Percentiles rank a stretch among this genome's conserved stretches.
phyloP scores from a whole-genome alignment of 2,329 filamentous ascomycete species.

The Colletotrichum endophyticum region DNA sequence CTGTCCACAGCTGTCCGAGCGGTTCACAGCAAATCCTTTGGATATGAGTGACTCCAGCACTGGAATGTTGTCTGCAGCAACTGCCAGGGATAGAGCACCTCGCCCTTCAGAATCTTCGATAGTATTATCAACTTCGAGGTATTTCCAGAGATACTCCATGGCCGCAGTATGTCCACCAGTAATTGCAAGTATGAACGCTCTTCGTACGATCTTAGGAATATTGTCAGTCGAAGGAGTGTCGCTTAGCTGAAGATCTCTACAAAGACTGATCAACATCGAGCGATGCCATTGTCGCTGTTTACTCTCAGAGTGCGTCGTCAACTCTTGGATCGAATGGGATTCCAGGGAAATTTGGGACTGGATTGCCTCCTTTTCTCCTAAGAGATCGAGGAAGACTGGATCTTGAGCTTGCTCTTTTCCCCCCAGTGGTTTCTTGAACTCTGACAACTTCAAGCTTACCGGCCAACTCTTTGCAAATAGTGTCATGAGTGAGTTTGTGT shows the following conservation, averaged over 20 bases:
- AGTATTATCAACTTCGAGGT: background rate
- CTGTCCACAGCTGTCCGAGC: background rate
- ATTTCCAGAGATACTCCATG: background rate
- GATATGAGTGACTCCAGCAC: background rate
- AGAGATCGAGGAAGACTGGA: rapidly evolving
- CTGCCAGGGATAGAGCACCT: background rate
- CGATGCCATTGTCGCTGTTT: background rate
- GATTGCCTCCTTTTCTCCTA: background rate
- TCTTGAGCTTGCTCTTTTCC: background rate
- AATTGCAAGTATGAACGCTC: background rate
- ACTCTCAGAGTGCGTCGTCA: background rate
- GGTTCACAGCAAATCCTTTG: background rate
- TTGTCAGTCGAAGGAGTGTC: background rate
- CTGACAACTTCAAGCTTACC: background rate
- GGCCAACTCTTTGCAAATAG: background rate
- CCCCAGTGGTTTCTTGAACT: background rate
- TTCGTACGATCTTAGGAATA: background rate
- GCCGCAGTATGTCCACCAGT: background rate
- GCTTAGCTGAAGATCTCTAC: background rate
- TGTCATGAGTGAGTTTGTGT: background rate
- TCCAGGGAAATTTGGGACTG: background rate
- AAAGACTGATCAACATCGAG: background rate
- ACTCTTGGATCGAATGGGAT: background rate
- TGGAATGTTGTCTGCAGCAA: background rate
- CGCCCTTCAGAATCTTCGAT: background rate